These are phyloP conservation scores for Fusarium sp. DNA, from an alignment of 2,329 filamentous ascomycete genomes.

Conservation along the genomic window DNA sequence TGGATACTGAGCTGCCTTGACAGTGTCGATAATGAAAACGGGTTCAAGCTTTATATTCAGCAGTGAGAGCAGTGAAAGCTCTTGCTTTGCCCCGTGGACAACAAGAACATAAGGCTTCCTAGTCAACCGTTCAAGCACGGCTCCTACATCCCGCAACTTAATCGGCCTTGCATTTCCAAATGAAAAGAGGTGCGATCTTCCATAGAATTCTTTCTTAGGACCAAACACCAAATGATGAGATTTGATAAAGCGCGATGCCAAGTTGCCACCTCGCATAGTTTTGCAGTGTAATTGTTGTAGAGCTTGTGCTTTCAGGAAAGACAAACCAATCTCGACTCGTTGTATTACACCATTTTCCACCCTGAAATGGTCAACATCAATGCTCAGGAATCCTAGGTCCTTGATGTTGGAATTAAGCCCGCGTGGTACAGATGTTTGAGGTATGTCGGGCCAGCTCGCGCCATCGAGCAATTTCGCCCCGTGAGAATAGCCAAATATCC, in stretches of 20 bases:
- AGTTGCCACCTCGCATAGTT: neutral
- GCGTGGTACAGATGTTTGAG: neutral
- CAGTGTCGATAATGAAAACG: neutral
- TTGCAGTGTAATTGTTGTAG: neutral
- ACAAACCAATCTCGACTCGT: slow-evolving; percentile 17
- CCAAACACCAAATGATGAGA: slow-evolving; percentile 12
- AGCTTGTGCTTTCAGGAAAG: slow-evolving; percentile 5
- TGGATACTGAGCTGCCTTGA: fast-evolving
- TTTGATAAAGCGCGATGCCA: slow-evolving; percentile 1
- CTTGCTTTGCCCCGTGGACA: fast-evolving
- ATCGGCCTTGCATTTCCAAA: slow-evolving; percentile 11
- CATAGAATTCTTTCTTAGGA: neutral
- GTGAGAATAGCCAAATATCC: slow-evolving; percentile 17
- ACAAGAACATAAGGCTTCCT: neutral
- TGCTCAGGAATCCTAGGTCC: slow-evolving; percentile 17
- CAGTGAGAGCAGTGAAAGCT: fast-evolving
- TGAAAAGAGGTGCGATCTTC: neutral
- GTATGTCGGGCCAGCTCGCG: slow-evolving; percentile 1
- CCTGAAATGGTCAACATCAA: slow-evolving; percentile 22
- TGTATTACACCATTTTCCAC: slow-evolving; percentile 12
- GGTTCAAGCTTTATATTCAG: neutral
- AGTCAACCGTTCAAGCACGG: neutral
- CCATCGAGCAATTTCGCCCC: neutral
- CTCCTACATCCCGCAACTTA: neutral
- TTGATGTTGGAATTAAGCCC: neutral